These are phyloP conservation scores for Citrus sinensis DNA, from an alignment of 345 rosid genomes.

Conservation along the genomic window DNA sequence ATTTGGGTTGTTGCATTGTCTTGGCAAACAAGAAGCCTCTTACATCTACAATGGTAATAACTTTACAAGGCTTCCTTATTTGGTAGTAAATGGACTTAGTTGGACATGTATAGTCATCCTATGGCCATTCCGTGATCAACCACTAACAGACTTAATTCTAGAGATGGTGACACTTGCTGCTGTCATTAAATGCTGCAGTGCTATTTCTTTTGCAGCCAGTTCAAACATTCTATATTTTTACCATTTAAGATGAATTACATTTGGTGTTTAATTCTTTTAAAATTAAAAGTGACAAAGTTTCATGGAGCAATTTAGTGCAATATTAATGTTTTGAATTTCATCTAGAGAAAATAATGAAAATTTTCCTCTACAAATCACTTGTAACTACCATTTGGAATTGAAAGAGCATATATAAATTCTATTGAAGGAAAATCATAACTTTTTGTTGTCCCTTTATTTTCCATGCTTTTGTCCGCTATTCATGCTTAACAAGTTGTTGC, in stretches of 20 bases:
- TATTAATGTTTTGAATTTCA: background rate
- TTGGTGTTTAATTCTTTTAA: background rate
- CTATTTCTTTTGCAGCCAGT: background rate
- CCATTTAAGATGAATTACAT: background rate
- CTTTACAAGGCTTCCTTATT: constrained; percentile 1
- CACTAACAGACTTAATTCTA: background rate
- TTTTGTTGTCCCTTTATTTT: background rate
- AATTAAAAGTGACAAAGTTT: background rate
- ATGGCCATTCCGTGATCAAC: background rate
- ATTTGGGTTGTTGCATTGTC: constrained; percentile 70
- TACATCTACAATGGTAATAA: constrained; percentile 66
- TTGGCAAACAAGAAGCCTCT: constrained; percentile 95
- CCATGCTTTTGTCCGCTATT: background rate
- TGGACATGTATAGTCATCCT: background rate
- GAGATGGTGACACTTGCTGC: constrained; percentile 1
- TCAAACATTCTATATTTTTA: background rate
- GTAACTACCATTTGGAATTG: background rate
- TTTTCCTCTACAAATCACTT: background rate
- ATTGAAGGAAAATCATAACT: background rate
- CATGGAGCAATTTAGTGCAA: background rate
- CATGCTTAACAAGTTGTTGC: background rate
- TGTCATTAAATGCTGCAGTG: background rate
- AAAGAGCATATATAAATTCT: background rate
- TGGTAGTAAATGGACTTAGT: background rate
- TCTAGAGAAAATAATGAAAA: background rate